Evolutionary conservation across 2,329 filamentous ascomycete genomes (phyloP).

Genomic region (Fusarium sp.): DNA sequence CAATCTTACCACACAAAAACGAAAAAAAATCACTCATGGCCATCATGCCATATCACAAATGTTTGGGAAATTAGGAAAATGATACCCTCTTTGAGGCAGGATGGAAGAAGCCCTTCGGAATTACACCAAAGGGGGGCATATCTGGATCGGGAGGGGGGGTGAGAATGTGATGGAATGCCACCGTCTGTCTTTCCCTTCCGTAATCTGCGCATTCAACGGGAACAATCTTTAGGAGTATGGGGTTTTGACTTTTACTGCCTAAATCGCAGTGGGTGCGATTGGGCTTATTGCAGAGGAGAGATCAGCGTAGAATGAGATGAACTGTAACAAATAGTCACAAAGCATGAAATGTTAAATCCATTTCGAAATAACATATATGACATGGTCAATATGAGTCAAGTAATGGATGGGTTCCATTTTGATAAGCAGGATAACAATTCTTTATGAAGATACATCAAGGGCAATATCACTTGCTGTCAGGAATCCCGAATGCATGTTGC

Average conservation of each 20-base stretch:
- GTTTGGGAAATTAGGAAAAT: slow-evolving; percentile 40
- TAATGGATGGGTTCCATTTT: neutral
- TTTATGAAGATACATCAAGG: neutral
- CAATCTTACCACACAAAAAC: slow-evolving; percentile 16
- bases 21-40: slow-evolving; percentile 16
- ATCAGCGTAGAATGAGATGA: slow-evolving; percentile 24
- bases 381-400: neutral
- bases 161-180: slow-evolving; percentile 24
- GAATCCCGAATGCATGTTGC: neutral
- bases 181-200: slow-evolving; percentile 18
- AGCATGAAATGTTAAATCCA: slow-evolving; percentile 34
- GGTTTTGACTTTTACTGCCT: slow-evolving; percentile 40
- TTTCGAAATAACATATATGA: neutral
- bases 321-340: slow-evolving; percentile 36
- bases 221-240: slow-evolving; percentile 41
- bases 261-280: slow-evolving; percentile 20
- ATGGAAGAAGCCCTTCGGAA: slow-evolving; percentile 26
- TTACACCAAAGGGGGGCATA: slow-evolving; percentile 10
- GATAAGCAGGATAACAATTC: neutral
- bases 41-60: slow-evolving; percentile 8
- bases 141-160: slow-evolving; percentile 19
- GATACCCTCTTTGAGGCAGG: slow-evolving; percentile 44
- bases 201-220: slow-evolving; percentile 29
- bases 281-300: slow-evolving; percentile 17
- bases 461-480: neutral